Evolutionary conservation across 768 basidiomycete genomes (phyloP).

Genomic region (Podaxis sp.): DNA sequence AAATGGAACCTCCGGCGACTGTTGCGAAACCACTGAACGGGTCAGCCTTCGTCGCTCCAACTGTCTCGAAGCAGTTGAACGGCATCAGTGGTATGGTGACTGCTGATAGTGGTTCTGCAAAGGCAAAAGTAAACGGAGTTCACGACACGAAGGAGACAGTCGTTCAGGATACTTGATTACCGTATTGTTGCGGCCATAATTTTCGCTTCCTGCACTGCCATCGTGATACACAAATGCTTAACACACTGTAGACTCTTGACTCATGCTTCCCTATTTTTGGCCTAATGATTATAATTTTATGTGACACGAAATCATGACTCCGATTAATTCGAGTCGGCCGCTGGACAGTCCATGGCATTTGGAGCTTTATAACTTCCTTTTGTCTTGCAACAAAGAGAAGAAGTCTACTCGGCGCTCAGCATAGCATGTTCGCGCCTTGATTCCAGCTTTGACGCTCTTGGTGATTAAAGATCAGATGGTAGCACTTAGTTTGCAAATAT

Average conservation of each 20-base stretch:
- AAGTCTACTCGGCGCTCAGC: no score
- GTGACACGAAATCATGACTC: background rate
- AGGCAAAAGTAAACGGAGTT: background rate
- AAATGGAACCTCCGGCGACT: background rate
- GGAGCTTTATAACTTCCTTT: background rate
- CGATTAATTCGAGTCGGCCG: background rate
- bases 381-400: no score
- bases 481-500: no score
- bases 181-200: background rate
- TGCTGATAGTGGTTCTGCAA: background rate
- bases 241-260: background rate
- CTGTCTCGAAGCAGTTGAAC: background rate
- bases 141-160: background rate
- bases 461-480: no score
- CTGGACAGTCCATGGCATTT: background rate
- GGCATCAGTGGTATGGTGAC: background rate
- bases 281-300: background rate
- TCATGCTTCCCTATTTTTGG: background rate
- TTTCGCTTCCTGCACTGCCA: background rate
- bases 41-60: background rate
- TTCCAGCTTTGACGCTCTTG: no score
- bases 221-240: background rate
- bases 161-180: background rate
- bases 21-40: conserved; percentile 2
- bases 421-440: no score